Percentiles rank a stretch among this genome's conserved stretches.
Evolutionary conservation across 2,329 filamentous ascomycete genomes (phyloP).

Genomic region (Dactylellina cionopaga): DNA sequence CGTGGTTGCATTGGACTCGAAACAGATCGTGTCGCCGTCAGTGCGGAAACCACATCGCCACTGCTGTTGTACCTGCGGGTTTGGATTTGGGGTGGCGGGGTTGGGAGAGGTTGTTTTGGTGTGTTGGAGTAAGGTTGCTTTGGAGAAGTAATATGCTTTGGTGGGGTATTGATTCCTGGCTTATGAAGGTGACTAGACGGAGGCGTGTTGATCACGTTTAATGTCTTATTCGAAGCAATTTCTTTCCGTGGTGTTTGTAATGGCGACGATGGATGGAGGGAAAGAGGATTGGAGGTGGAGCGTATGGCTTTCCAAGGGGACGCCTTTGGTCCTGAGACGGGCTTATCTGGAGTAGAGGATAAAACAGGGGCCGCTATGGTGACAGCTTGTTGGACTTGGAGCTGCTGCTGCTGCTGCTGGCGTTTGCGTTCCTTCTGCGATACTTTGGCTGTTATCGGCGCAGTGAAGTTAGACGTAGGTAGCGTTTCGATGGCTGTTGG

Average conservation of each 20-base stretch:
- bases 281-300: constrained; percentile 43
- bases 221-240: not conserved
- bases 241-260: constrained; percentile 18
- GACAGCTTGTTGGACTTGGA: constrained; percentile 16
- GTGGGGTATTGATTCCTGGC: constrained; percentile 17
- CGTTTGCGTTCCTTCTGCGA: constrained; percentile 94
- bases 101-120: constrained; percentile 28
- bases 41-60: constrained; percentile 25
- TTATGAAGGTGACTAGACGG: not conserved
- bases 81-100: constrained; percentile 20
- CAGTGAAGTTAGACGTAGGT: constrained; percentile 59
- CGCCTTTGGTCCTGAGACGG: constrained; percentile 7
- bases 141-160: constrained; percentile 23
- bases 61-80: constrained; percentile 42
- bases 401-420: constrained; percentile 73
- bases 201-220: constrained; percentile 19
- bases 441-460: constrained; percentile 66
- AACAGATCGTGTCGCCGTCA: not conserved
- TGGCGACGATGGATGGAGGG: constrained; percentile 32
- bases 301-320: constrained; percentile 44
- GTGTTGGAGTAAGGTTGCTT: constrained; percentile 9
- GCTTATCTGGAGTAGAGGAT: constrained; percentile 16
- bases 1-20: constrained; percentile 8
- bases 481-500: constrained; percentile 56
- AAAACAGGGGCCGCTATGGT: not conserved